Conservation (phyloP, 306 rosid species). For the Pyrus betulifolia region DNA sequence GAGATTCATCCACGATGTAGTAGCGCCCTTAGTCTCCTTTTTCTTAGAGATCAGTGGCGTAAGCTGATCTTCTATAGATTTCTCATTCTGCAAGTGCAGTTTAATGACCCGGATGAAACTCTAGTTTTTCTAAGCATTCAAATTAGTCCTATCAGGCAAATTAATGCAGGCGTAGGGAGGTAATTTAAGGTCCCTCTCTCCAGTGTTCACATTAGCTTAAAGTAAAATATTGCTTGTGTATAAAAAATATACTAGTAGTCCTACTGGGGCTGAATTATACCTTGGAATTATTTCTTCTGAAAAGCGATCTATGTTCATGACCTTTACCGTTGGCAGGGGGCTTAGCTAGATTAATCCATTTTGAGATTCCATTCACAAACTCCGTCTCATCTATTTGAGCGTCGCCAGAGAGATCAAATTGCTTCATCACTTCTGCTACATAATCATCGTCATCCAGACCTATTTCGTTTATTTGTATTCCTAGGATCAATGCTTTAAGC, state of each 20-base stretch:
- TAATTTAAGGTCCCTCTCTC: too few species aligned
- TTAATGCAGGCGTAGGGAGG: too few species aligned
- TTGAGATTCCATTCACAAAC: constrained; percentile 25
- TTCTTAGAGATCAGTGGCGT: neutral
- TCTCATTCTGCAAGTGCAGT: neutral
- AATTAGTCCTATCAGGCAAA: neutral
- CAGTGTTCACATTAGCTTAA: too few species aligned
- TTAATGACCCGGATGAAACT: neutral
- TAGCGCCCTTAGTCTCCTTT: neutral
- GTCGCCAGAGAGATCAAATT: constrained; percentile 19
- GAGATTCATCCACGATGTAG: constrained; percentile 17
- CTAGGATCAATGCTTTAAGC: constrained; percentile 22
- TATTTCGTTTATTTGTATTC: constrained; percentile 19
- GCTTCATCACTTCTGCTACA: constrained; percentile 19
- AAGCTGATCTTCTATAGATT: neutral
- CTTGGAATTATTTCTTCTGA: neutral
- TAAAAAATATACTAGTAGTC: too few species aligned
- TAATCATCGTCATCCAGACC: constrained; percentile 1
- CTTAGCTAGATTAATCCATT: constrained; percentile 17
- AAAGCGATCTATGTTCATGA: neutral
- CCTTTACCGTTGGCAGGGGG: neutral
- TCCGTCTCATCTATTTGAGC: constrained; percentile 19
- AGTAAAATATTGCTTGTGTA: too few species aligned
- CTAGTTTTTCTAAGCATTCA: neutral
- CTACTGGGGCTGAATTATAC: neutral